Percentiles rank a stretch among this genome's conserved stretches.
Evolutionary conservation across 2,329 filamentous ascomycete genomes (phyloP).

Genomic region (Dothiorella sarmentorum): DNA sequence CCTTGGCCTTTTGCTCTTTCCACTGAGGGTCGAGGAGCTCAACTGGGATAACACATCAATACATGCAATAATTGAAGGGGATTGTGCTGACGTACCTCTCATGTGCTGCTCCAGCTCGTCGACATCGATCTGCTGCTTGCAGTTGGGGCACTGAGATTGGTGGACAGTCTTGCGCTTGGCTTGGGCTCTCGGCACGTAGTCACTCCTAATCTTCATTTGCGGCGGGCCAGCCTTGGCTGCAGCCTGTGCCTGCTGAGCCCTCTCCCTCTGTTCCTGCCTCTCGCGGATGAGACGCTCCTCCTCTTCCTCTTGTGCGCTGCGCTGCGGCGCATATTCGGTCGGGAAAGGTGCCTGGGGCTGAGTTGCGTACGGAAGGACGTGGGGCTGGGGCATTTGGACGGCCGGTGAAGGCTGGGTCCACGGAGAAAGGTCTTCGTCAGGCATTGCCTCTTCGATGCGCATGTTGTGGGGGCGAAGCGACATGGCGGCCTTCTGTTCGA

Average conservation of each 20-base stretch:
- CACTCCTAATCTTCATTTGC: conserved; percentile 86
- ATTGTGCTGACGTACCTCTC: conserved; percentile 58
- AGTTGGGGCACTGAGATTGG: conserved; percentile 85
- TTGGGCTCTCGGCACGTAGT: conserved; percentile 84
- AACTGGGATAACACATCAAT: conserved; percentile 50
- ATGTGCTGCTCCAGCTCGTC: conserved; percentile 90
- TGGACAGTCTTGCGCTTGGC: conserved; percentile 62
- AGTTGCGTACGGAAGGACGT: conserved; percentile 24
- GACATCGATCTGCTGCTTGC: conserved; percentile 82
- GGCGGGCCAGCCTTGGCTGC: conserved; percentile 66
- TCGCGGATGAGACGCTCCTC: conserved; percentile 36
- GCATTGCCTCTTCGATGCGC: conserved; percentile 93
- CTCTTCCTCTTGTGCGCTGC: conserved; percentile 37
- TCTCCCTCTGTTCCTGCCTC: conserved; percentile 49
- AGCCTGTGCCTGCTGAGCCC: conserved; percentile 73
- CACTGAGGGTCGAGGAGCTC: conserved; percentile 90
- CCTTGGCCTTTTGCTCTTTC: conserved; percentile 92
- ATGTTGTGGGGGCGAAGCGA: conserved; percentile 72
- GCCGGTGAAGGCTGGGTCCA: conserved; percentile 24
- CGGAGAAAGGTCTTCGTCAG: conserved; percentile 41
- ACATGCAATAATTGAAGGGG: background rate
- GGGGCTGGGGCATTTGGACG: conserved; percentile 34
- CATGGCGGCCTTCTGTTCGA: conserved; percentile 91
- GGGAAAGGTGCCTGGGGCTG: conserved; percentile 31
- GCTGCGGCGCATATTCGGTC: conserved; percentile 29